Percentiles rank a stretch among this genome's conserved stretches.
phyloP scores from a whole-genome alignment of 2,329 filamentous ascomycete genomes.

The Sclerotinia trifoliorum region DNA sequence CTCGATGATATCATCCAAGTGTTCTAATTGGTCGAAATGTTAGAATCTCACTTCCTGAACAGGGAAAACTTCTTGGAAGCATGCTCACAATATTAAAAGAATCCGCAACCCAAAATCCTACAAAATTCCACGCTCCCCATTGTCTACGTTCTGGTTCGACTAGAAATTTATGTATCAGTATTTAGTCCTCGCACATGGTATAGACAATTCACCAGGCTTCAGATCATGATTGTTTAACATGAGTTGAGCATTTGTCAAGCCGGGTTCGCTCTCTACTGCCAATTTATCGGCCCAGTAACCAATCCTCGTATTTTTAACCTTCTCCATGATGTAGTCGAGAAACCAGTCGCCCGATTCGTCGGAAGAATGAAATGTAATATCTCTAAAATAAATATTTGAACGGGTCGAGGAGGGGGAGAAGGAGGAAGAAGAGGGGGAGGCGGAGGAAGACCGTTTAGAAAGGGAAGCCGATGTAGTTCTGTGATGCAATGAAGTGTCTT shows the following conservation, averaged over 20 bases:
- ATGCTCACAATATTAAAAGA: constrained; percentile 70
- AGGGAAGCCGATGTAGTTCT: background rate
- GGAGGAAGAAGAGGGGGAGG: background rate
- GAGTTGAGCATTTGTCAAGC: constrained; percentile 73
- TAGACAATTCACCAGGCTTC: constrained; percentile 53
- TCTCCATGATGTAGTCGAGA: constrained; percentile 45
- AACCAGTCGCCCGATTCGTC: constrained; percentile 39
- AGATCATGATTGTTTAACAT: constrained; percentile 86
- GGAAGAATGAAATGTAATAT: constrained; percentile 28
- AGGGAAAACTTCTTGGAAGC: background rate
- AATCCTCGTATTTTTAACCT: constrained; percentile 34
- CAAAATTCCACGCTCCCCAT: constrained; percentile 87
- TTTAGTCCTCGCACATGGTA: constrained; percentile 21
- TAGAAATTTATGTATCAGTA: constrained; percentile 30
- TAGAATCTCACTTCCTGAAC: constrained; percentile 21
- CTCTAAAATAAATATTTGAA: background rate
- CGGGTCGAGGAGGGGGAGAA: background rate
- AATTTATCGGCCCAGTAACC: constrained; percentile 52
- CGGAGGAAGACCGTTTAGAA: background rate
- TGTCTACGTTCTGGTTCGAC: constrained; percentile 77
- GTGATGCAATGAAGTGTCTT: background rate
- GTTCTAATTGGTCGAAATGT: constrained; percentile 50
- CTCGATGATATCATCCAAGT: constrained; percentile 92
- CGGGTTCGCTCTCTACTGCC: constrained; percentile 72
- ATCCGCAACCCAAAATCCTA: constrained; percentile 83